A percentile compares a stretch with the other conserved stretches of the same genome.
These are phyloP conservation scores for Jaenimonas drosophilae DNA, from an alignment of 208 protist species.

Conservation along the genomic window DNA sequence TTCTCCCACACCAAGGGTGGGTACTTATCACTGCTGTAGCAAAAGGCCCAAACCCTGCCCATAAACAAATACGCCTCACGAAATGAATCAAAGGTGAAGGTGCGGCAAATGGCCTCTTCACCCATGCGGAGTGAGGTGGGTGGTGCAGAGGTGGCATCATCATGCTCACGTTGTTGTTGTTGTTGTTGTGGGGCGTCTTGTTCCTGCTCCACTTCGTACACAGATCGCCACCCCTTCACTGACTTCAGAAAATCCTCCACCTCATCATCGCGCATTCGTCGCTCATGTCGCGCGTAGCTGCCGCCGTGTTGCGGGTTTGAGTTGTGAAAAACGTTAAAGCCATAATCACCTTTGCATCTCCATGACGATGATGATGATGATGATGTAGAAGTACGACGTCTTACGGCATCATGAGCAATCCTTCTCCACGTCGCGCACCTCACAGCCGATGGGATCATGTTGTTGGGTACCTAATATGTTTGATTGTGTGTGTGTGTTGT, in stretches of 20 bases:
- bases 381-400: too few relatives aligned
- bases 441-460: too few relatives aligned
- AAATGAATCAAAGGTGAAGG: constrained; percentile 50
- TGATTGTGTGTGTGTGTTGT: too few relatives aligned
- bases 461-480: too few relatives aligned
- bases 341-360: constrained; percentile 51
- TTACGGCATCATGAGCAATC: too few relatives aligned
- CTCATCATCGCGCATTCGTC: constrained; percentile 79
- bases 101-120: constrained; percentile 64
- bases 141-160: not conserved
- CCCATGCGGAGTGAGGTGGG: constrained; percentile 15
- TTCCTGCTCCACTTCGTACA: constrained; percentile 4
- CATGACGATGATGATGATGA: too few relatives aligned
- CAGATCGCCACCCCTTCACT: constrained; percentile 63
- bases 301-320: constrained; percentile 81
- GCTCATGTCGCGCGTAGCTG: constrained; percentile 73
- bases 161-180: not conserved
- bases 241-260: constrained; percentile 74
- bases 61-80: constrained; percentile 74
- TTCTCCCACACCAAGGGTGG: constrained; percentile 54
- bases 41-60: constrained; percentile 77
- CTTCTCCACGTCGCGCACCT: too few relatives aligned
- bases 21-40: constrained; percentile 79
- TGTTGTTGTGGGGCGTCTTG: too few relatives aligned
- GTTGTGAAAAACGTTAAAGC: constrained; percentile 81